Percentiles rank a stretch among this genome's conserved stretches.
These are phyloP conservation scores for Euphorbia tirucalli DNA, from an alignment of 345 rosid genomes.

Conservation along the genomic window DNA sequence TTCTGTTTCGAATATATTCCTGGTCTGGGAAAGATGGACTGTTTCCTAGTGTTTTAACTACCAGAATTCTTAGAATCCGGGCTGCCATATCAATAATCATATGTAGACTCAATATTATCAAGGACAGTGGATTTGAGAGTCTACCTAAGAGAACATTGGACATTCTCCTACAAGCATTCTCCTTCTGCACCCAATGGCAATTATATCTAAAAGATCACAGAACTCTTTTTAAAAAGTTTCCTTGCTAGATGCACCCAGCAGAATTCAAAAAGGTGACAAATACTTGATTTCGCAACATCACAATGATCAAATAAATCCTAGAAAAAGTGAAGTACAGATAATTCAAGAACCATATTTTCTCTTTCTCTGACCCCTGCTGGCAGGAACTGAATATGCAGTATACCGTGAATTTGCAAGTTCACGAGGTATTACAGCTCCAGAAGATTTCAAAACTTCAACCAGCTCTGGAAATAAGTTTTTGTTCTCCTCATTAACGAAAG, in stretches of 20 bases:
- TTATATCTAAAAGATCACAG: neutral
- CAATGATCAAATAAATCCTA: neutral
- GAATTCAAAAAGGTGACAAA: neutral
- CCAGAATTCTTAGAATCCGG: neutral
- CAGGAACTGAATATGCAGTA: constrained; percentile 24
- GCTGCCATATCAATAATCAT: neutral
- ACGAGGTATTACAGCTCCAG: constrained; percentile 73
- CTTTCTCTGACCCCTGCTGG: constrained; percentile 52
- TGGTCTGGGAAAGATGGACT: neutral
- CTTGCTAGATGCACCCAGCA: constrained; percentile 3
- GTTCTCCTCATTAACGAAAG: constrained; percentile 68
- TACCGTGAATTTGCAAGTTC: constrained; percentile 56
- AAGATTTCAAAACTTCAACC: constrained; percentile 49
- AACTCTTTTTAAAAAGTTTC: neutral
- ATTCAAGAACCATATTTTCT: constrained; percentile 41
- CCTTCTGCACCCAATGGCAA: neutral
- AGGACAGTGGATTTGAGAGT: neutral
- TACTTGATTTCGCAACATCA: too few relatives aligned
- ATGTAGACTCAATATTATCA: neutral
- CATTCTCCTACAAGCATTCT: neutral
- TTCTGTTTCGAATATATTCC: neutral
- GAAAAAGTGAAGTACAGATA: neutral
- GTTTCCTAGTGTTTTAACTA: neutral
- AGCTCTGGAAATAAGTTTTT: constrained; percentile 63
- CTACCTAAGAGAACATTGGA: neutral